These are phyloP conservation scores for Durio zibethinus DNA, from an alignment of 345 rosid species.

Conservation along the genomic window DNA sequence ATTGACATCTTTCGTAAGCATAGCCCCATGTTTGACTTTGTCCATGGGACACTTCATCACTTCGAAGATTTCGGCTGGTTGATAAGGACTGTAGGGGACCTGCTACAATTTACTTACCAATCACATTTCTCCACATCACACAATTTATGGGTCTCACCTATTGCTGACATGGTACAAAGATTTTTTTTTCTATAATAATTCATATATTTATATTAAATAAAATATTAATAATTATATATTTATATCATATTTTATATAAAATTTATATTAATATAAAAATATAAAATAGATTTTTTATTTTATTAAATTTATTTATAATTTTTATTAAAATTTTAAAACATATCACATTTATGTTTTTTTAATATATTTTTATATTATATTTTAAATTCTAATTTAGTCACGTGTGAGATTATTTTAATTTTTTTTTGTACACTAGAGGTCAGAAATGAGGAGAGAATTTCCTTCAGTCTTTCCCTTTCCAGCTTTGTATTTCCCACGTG, in stretches of 20 bases:
- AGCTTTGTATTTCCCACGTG: conserved; percentile 13
- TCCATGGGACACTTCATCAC: not conserved
- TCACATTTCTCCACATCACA: not conserved
- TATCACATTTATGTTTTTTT: no score
- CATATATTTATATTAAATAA: no score
- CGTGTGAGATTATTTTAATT: not conserved
- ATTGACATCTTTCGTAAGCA: no score
- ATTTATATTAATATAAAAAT: no score
- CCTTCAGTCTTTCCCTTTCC: not conserved
- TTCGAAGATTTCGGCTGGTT: not conserved
- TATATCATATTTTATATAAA: no score
- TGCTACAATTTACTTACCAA: not conserved
- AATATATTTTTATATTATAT: no score
- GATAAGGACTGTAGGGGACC: not conserved
- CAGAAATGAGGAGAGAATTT: conserved; percentile 20
- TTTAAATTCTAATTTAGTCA: not conserved
- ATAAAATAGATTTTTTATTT: no score
- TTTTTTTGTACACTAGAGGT: not conserved
- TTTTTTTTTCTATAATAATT: no score
- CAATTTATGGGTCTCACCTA: not conserved
- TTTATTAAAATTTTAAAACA: no score
- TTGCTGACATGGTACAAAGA: not conserved
- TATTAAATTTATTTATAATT: no score
- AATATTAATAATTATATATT: no score
- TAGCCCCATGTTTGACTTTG: not conserved